These are phyloP conservation scores for Chaetothyriales sp. DNA, from an alignment of 2,329 filamentous ascomycete species.

Conservation along the genomic window DNA sequence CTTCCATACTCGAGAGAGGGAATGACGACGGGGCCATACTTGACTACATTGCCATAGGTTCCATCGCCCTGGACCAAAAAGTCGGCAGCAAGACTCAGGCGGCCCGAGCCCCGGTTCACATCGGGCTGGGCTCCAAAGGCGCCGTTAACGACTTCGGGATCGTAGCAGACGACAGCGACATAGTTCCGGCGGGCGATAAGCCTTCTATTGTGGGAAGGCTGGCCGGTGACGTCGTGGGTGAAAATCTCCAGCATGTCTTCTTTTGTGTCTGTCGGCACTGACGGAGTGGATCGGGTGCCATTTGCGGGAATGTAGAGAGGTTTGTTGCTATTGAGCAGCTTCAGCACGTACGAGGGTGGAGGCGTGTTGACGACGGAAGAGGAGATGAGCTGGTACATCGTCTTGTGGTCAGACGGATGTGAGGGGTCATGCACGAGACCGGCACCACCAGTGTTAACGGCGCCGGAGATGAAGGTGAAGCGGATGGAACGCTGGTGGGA, in stretches of 20 bases:
- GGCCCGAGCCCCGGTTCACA: conserved; percentile 31
- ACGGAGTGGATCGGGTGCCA: conserved; percentile 54
- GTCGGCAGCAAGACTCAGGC: conserved; percentile 79
- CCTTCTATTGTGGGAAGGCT: conserved; percentile 66
- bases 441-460: conserved; percentile 76
- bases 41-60: conserved; percentile 53
- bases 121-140: conserved; percentile 25
- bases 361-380: conserved; percentile 85
- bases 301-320: conserved; percentile 82
- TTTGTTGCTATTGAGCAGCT: conserved; percentile 76
- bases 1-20: conserved; percentile 66
- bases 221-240: conserved; percentile 79
- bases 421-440: conserved; percentile 87
- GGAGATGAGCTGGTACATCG: conserved; percentile 97
- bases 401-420: conserved; percentile 87
- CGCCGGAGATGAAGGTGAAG: conserved; percentile 92
- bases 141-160: conserved; percentile 58
- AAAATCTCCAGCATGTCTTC: conserved; percentile 99
- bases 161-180: conserved; percentile 81
- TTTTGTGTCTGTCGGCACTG: conserved; percentile 70
- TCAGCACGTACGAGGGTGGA: conserved; percentile 69
- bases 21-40: conserved; percentile 93
- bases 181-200: conserved; percentile 92
- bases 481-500: conserved; percentile 86
- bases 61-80: conserved; percentile 65